These are phyloP conservation scores for Saturnispora hagleri DNA, from an alignment of 805 yeast genomes.

Conservation along the genomic window DNA sequence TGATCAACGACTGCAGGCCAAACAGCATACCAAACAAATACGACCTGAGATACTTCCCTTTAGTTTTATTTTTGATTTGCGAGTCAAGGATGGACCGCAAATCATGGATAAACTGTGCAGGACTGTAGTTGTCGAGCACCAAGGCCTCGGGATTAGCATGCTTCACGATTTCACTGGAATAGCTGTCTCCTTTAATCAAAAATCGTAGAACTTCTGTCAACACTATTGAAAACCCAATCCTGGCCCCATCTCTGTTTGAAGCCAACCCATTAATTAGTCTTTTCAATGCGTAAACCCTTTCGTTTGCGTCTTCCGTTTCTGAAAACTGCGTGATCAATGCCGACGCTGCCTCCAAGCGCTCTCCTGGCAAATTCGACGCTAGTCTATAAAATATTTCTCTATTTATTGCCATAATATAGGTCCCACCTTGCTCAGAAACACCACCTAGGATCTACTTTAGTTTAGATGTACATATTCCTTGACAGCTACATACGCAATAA, in stretches of 20 bases:
- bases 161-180: neutral
- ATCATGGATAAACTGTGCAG: conserved; percentile 30
- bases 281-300: conserved; percentile 75
- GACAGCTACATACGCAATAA: neutral
- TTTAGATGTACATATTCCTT: neutral
- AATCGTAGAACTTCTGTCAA: conserved; percentile 55
- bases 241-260: conserved; percentile 73
- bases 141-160: neutral
- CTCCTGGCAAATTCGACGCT: conserved; percentile 67
- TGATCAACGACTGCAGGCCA: conserved; percentile 69
- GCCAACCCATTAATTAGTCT: conserved; percentile 75
- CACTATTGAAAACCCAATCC: conserved; percentile 85
- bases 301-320: conserved; percentile 35
- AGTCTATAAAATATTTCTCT: conserved; percentile 70
- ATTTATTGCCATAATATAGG: conserved; percentile 38
- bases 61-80: conserved; percentile 35
- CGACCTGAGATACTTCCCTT: conserved; percentile 79
- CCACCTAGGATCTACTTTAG: neutral
- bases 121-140: conserved; percentile 27
- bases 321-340: conserved; percentile 52
- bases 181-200: conserved; percentile 12
- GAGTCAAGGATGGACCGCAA: conserved; percentile 30
- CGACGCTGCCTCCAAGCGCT: conserved; percentile 66
- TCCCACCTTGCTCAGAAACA: neutral
- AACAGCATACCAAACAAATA: conserved; percentile 74